Conservation (phyloP, 73 alveolate genomes). For the Paramecium bursaria region DNA sequence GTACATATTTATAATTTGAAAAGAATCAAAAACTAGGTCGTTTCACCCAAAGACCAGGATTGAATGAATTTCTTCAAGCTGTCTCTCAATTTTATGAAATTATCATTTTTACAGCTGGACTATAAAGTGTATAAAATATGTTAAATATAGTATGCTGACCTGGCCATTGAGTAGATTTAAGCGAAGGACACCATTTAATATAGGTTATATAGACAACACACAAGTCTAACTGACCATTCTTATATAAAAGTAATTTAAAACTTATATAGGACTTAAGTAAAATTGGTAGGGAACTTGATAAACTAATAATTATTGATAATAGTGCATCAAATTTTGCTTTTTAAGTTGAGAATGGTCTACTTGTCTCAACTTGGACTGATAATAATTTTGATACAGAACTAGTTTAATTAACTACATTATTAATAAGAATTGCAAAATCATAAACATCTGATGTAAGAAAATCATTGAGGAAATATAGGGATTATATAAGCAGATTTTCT, state of each 20-base stretch:
- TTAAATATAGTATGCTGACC: too few relatives aligned
- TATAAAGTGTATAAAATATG: too few relatives aligned
- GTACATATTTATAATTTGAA: too few relatives aligned
- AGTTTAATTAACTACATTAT: slow-evolving; percentile 55
- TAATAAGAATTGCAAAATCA: not conserved
- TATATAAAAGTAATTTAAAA: slow-evolving; percentile 67
- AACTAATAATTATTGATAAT: slow-evolving; percentile 77
- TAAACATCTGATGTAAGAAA: slow-evolving; percentile 18
- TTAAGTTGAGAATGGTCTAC: slow-evolving; percentile 75
- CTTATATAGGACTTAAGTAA: slow-evolving; percentile 61
- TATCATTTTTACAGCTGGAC: slow-evolving; percentile 4
- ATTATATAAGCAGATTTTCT: slow-evolving; percentile 19
- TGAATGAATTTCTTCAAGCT: not conserved
- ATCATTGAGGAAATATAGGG: slow-evolving; percentile 35
- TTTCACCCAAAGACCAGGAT: slow-evolving; percentile 1
- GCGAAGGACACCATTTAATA: not conserved
- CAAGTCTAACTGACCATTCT: not conserved
- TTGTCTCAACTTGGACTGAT: slow-evolving; percentile 78
- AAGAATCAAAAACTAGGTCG: too few relatives aligned
- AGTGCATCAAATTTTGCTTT: slow-evolving; percentile 74
- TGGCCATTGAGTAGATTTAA: not conserved
- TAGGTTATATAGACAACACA: not conserved
- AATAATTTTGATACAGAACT: slow-evolving; percentile 76
- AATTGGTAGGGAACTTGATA: slow-evolving; percentile 77
- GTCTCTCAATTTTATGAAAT: not conserved